Percentiles rank a stretch among this genome's conserved stretches.
Evolutionary conservation across 2,329 filamentous ascomycete species (phyloP).

Genomic region (Podosphaera fusca): DNA sequence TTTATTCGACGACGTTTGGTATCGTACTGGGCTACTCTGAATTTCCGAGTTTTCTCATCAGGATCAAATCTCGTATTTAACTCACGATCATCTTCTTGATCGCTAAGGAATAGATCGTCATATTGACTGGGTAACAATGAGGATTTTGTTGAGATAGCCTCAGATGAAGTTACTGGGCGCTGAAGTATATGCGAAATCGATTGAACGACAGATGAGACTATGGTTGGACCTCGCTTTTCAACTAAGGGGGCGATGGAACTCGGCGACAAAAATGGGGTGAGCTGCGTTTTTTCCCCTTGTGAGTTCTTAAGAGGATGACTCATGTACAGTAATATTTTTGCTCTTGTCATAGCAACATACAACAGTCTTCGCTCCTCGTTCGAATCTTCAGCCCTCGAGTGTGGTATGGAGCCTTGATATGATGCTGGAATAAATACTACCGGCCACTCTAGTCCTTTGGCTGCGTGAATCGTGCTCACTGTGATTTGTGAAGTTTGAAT

Average conservation of each 20-base stretch:
- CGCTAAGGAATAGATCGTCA: slow-evolving; percentile 47
- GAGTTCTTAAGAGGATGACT: slow-evolving; percentile 54
- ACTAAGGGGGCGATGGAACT: slow-evolving; percentile 27
- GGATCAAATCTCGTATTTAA: slow-evolving; percentile 18
- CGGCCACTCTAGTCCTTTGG: slow-evolving; percentile 92
- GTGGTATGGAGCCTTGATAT: slow-evolving; percentile 77
- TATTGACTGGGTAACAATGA: slow-evolving; percentile 32
- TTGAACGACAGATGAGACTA: slow-evolving; percentile 37
- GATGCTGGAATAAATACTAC: slow-evolving; percentile 80
- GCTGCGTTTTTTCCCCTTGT: slow-evolving; percentile 33
- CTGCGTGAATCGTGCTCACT: slow-evolving; percentile 87
- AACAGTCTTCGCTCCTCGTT: slow-evolving; percentile 74
- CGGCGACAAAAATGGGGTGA: slow-evolving; percentile 50
- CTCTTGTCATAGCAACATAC: slow-evolving; percentile 93
- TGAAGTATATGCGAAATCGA: slow-evolving; percentile 55
- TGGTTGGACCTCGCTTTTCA: slow-evolving; percentile 42
- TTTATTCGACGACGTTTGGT: slow-evolving; percentile 13
- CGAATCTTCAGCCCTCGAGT: slow-evolving; percentile 61
- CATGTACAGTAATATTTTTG: slow-evolving; percentile 65
- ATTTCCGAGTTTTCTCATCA: slow-evolving; percentile 8
- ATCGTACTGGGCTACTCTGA: slow-evolving; percentile 8
- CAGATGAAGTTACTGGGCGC: slow-evolving; percentile 29
- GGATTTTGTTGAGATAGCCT: slow-evolving; percentile 19
- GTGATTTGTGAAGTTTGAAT: slow-evolving; percentile 45
- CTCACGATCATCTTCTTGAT: slow-evolving; percentile 22